A percentile compares a stretch with the other conserved stretches of the same genome.
Conservation (phyloP, 2,329 filamentous ascomycete species). For the Sporothrix inflata region DNA sequence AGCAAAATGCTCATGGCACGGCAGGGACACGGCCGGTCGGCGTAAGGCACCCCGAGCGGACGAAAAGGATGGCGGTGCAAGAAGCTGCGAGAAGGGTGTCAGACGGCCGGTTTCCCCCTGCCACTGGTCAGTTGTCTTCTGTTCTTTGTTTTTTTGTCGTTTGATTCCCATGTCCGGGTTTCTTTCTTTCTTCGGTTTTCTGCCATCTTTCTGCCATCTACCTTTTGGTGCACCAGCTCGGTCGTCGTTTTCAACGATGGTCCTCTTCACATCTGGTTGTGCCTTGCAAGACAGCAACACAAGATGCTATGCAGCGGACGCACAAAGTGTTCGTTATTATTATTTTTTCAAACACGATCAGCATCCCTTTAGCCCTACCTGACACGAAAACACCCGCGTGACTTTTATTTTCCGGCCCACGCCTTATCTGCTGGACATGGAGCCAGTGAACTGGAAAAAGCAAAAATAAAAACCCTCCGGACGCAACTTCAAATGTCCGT, state of each 20-base stretch:
- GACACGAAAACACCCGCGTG: not conserved
- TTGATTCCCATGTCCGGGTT: not conserved
- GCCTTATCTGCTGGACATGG: not conserved
- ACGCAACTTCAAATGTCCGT: not conserved
- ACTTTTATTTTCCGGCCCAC: not conserved
- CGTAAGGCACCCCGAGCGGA: slow-evolving; percentile 17
- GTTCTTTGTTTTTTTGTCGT: not conserved
- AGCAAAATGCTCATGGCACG: slow-evolving; percentile 43
- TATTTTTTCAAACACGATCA: not conserved
- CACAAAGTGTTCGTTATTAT: not conserved
- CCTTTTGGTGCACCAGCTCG: not conserved
- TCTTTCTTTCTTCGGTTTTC: not conserved
- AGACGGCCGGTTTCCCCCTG: too few species aligned
- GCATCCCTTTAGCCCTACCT: not conserved
- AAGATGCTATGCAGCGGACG: not conserved
- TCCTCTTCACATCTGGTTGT: not conserved
- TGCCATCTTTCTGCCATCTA: not conserved
- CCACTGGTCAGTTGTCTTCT: not conserved
- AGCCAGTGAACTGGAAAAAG: not conserved
- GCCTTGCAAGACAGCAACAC: not conserved
- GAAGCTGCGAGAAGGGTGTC: not conserved
- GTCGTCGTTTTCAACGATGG: not conserved
- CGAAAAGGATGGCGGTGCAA: not conserved
- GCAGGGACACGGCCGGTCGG: slow-evolving; percentile 37
- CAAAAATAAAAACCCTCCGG: not conserved